Evolutionary conservation across 805 yeast genomes (phyloP).

Genomic region (Yamadazyma endophytica): DNA sequence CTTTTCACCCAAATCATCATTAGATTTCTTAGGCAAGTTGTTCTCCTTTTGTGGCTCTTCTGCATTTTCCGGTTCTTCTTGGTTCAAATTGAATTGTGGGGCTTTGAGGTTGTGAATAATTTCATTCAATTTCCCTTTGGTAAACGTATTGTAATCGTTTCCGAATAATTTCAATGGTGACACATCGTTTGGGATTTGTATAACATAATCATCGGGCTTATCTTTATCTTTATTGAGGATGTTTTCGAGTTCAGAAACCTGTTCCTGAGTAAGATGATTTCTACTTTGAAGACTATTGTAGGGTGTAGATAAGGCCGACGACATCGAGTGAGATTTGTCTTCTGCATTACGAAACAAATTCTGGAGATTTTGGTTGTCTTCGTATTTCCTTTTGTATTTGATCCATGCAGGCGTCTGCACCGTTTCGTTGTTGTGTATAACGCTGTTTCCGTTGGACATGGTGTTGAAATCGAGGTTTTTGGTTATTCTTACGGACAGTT

Average conservation of each 20-base stretch:
- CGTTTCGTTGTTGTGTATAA: conserved; percentile 10
- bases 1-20: conserved; percentile 30
- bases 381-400: conserved; percentile 24
- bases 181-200: conserved; percentile 21
- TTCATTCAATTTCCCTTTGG: conserved; percentile 29
- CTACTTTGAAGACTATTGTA: conserved; percentile 19
- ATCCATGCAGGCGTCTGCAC: conserved; percentile 34
- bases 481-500: conserved; percentile 20
- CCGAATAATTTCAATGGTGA: conserved; percentile 41
- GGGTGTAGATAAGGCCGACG: conserved; percentile 37
- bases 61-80: conserved; percentile 1
- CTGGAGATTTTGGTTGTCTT: conserved; percentile 20
- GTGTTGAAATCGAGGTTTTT: conserved; percentile 8
- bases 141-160: conserved; percentile 37
- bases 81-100: conserved; percentile 8
- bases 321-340: conserved; percentile 17
- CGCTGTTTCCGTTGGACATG: conserved; percentile 10
- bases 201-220: conserved; percentile 12
- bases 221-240: conserved; percentile 18
- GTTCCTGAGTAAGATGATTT: conserved; percentile 8
- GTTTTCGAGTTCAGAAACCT: conserved; percentile 16
- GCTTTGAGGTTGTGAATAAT: conserved; percentile 12
- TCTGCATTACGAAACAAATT: conserved; percentile 21
- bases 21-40: conserved; percentile 2
- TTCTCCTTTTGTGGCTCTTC: conserved; percentile 6